phyloP scores from a whole-genome alignment of 2,329 filamentous ascomycete species.

The Alternaria brassicicola region DNA sequence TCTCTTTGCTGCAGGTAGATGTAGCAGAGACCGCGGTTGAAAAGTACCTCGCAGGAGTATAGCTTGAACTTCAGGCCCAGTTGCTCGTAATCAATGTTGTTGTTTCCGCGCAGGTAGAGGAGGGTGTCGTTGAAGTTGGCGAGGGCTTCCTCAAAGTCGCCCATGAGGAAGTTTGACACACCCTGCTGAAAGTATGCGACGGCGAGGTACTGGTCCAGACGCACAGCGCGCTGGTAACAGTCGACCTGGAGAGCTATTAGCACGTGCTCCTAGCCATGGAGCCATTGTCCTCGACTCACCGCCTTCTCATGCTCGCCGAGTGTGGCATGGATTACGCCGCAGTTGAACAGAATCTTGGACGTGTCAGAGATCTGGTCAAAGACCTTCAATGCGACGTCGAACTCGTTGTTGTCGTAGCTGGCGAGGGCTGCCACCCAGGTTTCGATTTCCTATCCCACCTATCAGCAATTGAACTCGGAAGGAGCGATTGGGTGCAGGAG shows the following conservation, averaged over 20 bases:
- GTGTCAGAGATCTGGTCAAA: constrained; percentile 92
- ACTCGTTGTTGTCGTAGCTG: constrained; percentile 96
- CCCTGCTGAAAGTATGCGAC: constrained; percentile 99
- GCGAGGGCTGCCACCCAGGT: constrained; percentile 92
- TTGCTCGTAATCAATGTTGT: constrained; percentile 97
- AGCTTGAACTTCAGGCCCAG: constrained; percentile 93
- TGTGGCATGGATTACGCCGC: constrained; percentile 95
- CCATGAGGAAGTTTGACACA: constrained; percentile 95
- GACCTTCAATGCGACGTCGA: constrained; percentile 82
- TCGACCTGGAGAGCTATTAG: constrained; percentile 69
- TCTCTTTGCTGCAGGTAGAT: constrained; percentile 95
- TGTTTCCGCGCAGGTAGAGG: constrained; percentile 91
- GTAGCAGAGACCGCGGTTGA: constrained; percentile 96
- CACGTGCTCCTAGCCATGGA: constrained; percentile 11
- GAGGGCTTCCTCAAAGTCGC: constrained; percentile 95
- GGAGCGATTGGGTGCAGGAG: constrained; percentile 10
- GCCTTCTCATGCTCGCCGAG: constrained; percentile 95
- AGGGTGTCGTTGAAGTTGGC: constrained; percentile 99
- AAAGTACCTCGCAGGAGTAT: constrained; percentile 95
- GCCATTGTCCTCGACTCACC: constrained; percentile 60
- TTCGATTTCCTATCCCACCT: constrained; percentile 81
- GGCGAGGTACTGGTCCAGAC: constrained; percentile 91
- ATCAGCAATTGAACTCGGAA: constrained; percentile 36
- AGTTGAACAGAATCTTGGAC: constrained; percentile 98
- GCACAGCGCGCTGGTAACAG: constrained; percentile 89